Evolutionary conservation across 805 yeast species (phyloP).

Genomic region (Saturnispora quitensis): DNA sequence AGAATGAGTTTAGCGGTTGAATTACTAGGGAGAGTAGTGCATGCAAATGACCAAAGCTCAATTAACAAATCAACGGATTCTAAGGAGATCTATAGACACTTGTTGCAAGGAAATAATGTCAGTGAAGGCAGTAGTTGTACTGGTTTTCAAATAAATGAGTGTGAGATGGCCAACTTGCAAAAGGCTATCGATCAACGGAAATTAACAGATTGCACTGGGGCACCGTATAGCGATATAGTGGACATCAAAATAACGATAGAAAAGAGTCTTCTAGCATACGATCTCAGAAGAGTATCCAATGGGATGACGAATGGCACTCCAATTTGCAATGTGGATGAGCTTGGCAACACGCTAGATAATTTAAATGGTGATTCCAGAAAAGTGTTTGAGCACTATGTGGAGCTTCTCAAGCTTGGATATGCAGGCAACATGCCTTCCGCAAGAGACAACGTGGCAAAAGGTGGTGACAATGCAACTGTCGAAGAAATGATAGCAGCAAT

Average conservation of each 20-base stretch:
- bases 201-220: background rate
- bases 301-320: background rate
- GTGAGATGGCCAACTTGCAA: background rate
- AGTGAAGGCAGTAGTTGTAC: background rate
- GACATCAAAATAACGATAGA: slow-evolving; percentile 14
- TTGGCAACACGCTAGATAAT: background rate
- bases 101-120: background rate
- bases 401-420: slow-evolving; percentile 13
- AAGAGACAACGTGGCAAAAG: background rate
- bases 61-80: background rate
- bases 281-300: background rate
- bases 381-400: slow-evolving; percentile 5
- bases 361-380: background rate
- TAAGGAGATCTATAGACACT: slow-evolving; percentile 1
- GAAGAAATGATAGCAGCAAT: slow-evolving; percentile 40
- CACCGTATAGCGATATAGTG: slow-evolving; percentile 1
- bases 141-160: background rate
- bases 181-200: background rate
- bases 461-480: slow-evolving; percentile 19
- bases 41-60: background rate
- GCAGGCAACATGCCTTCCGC: slow-evolving; percentile 6
- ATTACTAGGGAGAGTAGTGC: slow-evolving; percentile 2
- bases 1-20: slow-evolving; percentile 1
- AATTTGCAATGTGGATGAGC: background rate
- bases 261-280: slow-evolving; percentile 12